A percentile compares a stretch with the other conserved stretches of the same genome.
Conservation (phyloP, 1,284 basidiomycete species). For the Leccinum insolens region DNA sequence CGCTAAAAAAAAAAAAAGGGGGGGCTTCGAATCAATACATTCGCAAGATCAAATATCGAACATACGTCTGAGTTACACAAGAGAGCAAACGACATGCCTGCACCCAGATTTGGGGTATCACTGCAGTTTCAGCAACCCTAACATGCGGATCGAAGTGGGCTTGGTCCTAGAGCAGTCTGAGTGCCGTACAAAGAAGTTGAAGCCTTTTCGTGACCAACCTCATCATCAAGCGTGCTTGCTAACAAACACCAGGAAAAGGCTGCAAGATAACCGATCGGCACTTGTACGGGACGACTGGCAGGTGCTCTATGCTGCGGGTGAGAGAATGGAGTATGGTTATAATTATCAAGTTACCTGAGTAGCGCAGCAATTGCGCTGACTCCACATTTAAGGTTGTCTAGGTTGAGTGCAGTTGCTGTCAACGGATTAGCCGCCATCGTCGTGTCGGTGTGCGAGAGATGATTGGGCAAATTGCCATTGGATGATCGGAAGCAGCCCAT, state of each 20-base stretch:
- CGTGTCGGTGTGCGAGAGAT: slow-evolving; percentile 14
- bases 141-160: slow-evolving; percentile 50
- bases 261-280: slow-evolving; percentile 71
- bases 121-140: slow-evolving; percentile 55
- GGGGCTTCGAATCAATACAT: slow-evolving; percentile 8
- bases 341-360: slow-evolving; percentile 43
- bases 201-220: slow-evolving; percentile 29
- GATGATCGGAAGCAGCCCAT: slow-evolving; percentile 6
- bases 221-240: slow-evolving; percentile 57
- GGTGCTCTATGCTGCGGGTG: slow-evolving; percentile 45
- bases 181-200: neutral
- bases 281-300: slow-evolving; percentile 66
- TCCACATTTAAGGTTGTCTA: slow-evolving; percentile 62
- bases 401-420: slow-evolving; percentile 51
- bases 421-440: slow-evolving; percentile 38
- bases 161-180: slow-evolving; percentile 41
- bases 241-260: slow-evolving; percentile 56
- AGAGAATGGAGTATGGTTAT: slow-evolving; percentile 4
- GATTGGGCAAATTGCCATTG: slow-evolving; percentile 15
- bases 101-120: slow-evolving; percentile 56
- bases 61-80: slow-evolving; percentile 54
- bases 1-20: slow-evolving; percentile 40
- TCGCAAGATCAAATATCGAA: slow-evolving; percentile 2
- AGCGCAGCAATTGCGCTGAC: slow-evolving; percentile 56
- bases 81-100: slow-evolving; percentile 55